Conservation (phyloP, 768 basidiomycete genomes). For the Boletus rubescentipes region DNA sequence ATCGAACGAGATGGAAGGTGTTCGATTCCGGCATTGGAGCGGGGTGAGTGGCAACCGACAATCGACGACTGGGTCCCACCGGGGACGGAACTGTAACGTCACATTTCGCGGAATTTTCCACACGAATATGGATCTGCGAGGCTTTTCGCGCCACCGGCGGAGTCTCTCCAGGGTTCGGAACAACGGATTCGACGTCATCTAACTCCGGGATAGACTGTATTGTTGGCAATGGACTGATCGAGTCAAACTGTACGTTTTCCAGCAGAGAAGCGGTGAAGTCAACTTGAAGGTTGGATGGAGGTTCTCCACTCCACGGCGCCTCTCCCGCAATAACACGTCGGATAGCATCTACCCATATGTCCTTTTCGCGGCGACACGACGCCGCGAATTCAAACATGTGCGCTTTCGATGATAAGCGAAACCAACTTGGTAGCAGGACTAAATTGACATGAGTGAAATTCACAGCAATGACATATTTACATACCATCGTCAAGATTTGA, state of each 20-base stretch:
- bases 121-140: slow-evolving; percentile 21
- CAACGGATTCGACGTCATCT: slow-evolving; percentile 15
- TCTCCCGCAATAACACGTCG: slow-evolving; percentile 47
- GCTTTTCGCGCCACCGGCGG: slow-evolving; percentile 1
- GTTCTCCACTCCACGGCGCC: slow-evolving; percentile 54
- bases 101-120: slow-evolving; percentile 19
- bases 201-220: slow-evolving; percentile 59
- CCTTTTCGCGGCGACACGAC: slow-evolving; percentile 80
- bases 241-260: slow-evolving; percentile 41
- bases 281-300: slow-evolving; percentile 58
- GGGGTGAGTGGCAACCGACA: slow-evolving; percentile 61
- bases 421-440: slow-evolving; percentile 82
- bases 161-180: slow-evolving; percentile 7
- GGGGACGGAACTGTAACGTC: slow-evolving; percentile 12
- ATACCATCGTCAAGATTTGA: slow-evolving; percentile 72
- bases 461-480: slow-evolving; percentile 30
- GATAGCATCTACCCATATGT: slow-evolving; percentile 79
- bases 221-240: slow-evolving; percentile 45
- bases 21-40: slow-evolving; percentile 45
- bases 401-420: slow-evolving; percentile 67
- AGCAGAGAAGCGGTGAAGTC: slow-evolving; percentile 39
- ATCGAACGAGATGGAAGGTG: slow-evolving; percentile 65
- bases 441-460: slow-evolving; percentile 8
- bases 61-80: slow-evolving; percentile 48
- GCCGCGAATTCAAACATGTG: slow-evolving; percentile 86